phyloP scores from a whole-genome alignment of 1,284 basidiomycete species.

The Marasmius fiardii region DNA sequence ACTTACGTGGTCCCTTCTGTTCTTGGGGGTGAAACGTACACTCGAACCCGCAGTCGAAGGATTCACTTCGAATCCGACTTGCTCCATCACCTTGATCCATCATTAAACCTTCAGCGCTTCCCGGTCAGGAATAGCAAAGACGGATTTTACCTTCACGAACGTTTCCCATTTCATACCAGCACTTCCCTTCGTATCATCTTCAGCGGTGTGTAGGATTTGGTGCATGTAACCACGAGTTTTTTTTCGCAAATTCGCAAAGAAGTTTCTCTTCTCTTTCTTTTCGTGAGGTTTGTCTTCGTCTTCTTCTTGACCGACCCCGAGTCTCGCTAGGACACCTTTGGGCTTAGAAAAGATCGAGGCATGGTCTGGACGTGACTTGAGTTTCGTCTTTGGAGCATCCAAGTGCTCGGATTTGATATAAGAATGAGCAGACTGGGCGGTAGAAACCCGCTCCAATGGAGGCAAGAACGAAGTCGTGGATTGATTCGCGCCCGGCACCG shows the following conservation, averaged over 20 bases:
- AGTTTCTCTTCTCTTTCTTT: conserved; percentile 43
- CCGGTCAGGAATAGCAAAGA: too few relatives aligned
- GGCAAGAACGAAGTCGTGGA: conserved; percentile 42
- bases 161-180: conserved; percentile 73
- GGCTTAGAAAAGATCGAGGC: conserved; percentile 46
- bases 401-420: conserved; percentile 57
- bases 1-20: conserved; percentile 40
- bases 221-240: conserved; percentile 59
- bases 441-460: conserved; percentile 33
- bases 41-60: conserved; percentile 77
- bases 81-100: conserved; percentile 75
- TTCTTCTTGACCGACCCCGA: conserved; percentile 35
- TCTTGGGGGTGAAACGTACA: conserved; percentile 76
- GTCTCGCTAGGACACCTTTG: conserved; percentile 47
- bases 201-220: conserved; percentile 55
- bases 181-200: conserved; percentile 52
- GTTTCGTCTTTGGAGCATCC: conserved; percentile 51
- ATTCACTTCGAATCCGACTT: conserved; percentile 72
- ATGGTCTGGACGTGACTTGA: conserved; percentile 64
- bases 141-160: conserved; percentile 57
- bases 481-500: conserved; percentile 28
- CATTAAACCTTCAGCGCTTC: background rate
- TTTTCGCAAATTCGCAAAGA: conserved; percentile 56
- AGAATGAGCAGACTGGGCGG: conserved; percentile 65
- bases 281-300: conserved; percentile 25